phyloP scores from a whole-genome alignment of 1,284 basidiomycete genomes.

The Waitea zeae region DNA sequence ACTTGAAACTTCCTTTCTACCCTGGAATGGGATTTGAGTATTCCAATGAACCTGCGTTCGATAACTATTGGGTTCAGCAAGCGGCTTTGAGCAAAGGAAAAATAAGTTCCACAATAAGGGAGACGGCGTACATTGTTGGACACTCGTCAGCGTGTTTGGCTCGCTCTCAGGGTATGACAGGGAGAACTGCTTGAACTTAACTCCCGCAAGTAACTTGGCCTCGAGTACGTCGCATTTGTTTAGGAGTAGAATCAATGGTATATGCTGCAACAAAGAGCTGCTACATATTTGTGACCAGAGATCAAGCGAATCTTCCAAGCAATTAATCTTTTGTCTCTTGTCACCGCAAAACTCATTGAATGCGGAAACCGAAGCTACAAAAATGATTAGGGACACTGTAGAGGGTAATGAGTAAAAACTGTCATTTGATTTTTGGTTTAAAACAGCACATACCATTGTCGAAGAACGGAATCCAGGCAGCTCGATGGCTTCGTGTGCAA shows the following conservation, averaged over 20 bases:
- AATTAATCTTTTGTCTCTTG: slow-evolving; percentile 36
- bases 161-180: too few species aligned
- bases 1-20: too few species aligned
- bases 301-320: slow-evolving; percentile 38
- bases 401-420: background rate
- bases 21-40: too few species aligned
- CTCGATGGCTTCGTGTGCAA: slow-evolving; percentile 34
- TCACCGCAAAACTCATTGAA: slow-evolving; percentile 48
- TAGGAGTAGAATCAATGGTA: slow-evolving; percentile 40
- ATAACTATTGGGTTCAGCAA: too few species aligned
- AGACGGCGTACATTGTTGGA: too few species aligned
- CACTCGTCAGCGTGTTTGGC: too few species aligned
- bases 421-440: background rate
- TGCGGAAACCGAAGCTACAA: slow-evolving; percentile 45
- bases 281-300: slow-evolving; percentile 44
- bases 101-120: too few species aligned
- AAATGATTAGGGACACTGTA: slow-evolving; percentile 40
- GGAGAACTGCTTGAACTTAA: slow-evolving; percentile 34
- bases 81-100: too few species aligned
- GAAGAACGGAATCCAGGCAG: slow-evolving; percentile 49
- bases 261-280: slow-evolving; percentile 30
- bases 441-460: slow-evolving; percentile 31
- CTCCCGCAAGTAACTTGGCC: slow-evolving; percentile 29
- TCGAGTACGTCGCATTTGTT: slow-evolving; percentile 48
- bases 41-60: too few species aligned